Evolutionary conservation across 2,329 filamentous ascomycete species (phyloP), one percentile per base, ranked within the genome.

Genomic region (Leptographium radiaticola): DNA sequence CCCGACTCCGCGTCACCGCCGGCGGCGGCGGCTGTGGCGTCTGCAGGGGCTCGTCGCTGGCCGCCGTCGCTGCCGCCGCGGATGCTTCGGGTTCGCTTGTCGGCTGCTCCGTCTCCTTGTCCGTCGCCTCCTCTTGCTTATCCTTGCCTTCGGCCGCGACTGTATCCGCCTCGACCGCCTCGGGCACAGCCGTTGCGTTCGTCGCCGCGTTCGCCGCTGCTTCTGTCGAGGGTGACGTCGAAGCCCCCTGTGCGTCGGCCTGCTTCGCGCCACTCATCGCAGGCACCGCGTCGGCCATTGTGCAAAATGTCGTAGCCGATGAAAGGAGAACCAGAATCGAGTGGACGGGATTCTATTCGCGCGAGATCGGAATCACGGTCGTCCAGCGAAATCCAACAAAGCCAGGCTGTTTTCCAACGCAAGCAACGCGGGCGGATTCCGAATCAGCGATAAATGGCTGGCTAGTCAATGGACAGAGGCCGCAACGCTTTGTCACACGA

Each of bases 1-100:
- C 36, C n/a, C 61, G 13, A 63, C 63, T 49, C 69, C 68, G 55
- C 20, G 40, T 34, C 10, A 54, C 53, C 2, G 55, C 55, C 4
- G 54, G 36, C 18, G 51, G 48, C 8, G 56, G 52, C 16, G 49
- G 31, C n/a, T 51, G 51, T 38, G 56, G 55, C 31, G 33, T 15
- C 2, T 38, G 31, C 20, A 48, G 15, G 6, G 44, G 16, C 10
- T 16, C 38, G 25, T 25, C 51, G 2, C 39, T 15, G 39, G 39
- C 15, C n/a, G 38, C 38, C n/a, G 38, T 39, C 18, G 15, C 30
- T 11, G n/a, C 30, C 1, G 39, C 13, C 1, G 39, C 31, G 25
- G 49, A 42, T 15, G 49, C 5, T 12, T 33, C 49, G 31, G 33
- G 9, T 13, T 18, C 47, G 31, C 33, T 13, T 6, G 46, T 31